Base-by-base conservation (phyloP, 2,329 filamentous ascomycete species). In the Fulvia fulva region DNA sequence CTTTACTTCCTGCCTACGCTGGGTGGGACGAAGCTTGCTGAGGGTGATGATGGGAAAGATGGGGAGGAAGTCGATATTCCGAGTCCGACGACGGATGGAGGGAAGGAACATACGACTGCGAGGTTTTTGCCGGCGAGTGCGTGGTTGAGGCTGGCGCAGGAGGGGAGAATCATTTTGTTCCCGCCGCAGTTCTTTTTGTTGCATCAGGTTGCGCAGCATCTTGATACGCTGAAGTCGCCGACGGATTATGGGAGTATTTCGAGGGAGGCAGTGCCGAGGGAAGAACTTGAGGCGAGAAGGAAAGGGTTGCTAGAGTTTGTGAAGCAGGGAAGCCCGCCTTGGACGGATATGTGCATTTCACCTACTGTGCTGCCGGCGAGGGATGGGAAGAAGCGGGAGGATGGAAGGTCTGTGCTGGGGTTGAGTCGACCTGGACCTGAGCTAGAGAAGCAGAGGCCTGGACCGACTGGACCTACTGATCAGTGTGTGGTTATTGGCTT, bases 161-260 rank as follows among this genome's bases (percentile, higher is more conserved):
- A 72, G 2, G 86, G 86, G 26, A 81, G 89, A 41, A 86, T 97
- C 60, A 89, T 95, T 58, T 77, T 99, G 5, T 97, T 95, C 70
- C 94, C 94, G 3, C 94, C 94, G 0, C 94, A 97, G 70, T 88
- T 87, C 70, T 91, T 89, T 73, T 81, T 94, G 3, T 78, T 91
- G 11, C 76, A 80, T 32, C 74, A 89, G 22, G 64, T 71, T 0
- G 70, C 70, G 3, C 70, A 72, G 52, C 63, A 64, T 47, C 64
- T 72, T 23, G 70, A 72, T 53, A 58, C 60, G 12, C 56, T 72
- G 14, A 57, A 60, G 19, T 56, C 65, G 1, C 69, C 70, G 1
- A 68, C 67, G n/a, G 68, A 66, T 9, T 72, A 72, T 52, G 66
- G 58, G 7, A 66, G 63, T 19, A 59, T 72, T 7, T 66, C 67